phyloP scores from a whole-genome alignment of 768 basidiomycete species.

The Hypsizygus marmoreus region DNA sequence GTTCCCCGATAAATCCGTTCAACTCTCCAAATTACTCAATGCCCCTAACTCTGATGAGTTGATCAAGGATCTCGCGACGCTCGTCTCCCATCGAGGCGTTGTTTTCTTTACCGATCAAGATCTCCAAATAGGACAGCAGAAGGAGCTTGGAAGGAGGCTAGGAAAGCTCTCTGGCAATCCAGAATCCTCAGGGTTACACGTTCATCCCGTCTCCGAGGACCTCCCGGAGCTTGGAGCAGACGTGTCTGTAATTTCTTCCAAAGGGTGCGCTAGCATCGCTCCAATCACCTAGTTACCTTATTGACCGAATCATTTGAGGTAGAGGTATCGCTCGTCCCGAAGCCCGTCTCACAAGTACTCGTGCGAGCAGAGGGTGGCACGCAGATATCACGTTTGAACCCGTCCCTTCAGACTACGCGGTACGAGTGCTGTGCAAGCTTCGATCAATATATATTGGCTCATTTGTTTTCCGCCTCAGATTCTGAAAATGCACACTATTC shows the following conservation, averaged over 20 bases:
- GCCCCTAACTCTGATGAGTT: constrained; percentile 50
- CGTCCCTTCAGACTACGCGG: constrained; percentile 61
- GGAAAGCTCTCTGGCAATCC: constrained; percentile 55
- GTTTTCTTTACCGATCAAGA: constrained; percentile 65
- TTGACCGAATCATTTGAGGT: neutral
- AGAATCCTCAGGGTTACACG: constrained; percentile 47
- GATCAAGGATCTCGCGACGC: constrained; percentile 53
- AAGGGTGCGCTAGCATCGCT: constrained; percentile 29
- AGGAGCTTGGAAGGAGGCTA: constrained; percentile 46
- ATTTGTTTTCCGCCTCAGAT: constrained; percentile 22
- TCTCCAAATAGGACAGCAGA: constrained; percentile 51
- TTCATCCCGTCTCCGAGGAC: constrained; percentile 56
- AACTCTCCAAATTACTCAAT: constrained; percentile 46
- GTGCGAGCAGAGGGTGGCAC: constrained; percentile 52
- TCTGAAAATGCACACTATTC: constrained; percentile 43
- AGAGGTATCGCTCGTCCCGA: constrained; percentile 43
- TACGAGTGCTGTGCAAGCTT: constrained; percentile 14
- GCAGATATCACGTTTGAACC: constrained; percentile 63
- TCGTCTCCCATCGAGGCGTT: constrained; percentile 59
- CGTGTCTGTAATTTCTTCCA: constrained; percentile 52
- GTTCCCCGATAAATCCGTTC: constrained; percentile 44
- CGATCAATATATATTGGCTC: neutral
- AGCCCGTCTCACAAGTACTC: constrained; percentile 22
- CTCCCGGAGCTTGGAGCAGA: constrained; percentile 53
- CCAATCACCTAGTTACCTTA: neutral